Base-by-base conservation (phyloP, 345 rosid genomes). In the Abelmoschus esculentus region DNA sequence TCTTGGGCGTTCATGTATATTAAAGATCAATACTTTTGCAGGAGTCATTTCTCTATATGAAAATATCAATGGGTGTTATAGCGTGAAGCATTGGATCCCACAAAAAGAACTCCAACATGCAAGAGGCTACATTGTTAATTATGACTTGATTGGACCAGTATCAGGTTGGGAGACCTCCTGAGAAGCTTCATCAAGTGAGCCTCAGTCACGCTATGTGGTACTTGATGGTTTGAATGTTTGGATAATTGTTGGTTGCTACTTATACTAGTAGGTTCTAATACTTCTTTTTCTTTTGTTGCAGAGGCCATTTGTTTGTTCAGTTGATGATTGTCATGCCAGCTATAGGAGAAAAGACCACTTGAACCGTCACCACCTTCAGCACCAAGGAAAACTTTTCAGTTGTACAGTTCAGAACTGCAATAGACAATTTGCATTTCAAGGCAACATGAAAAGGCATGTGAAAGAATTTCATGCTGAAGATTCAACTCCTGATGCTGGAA, bases 31-130 rank as follows among this genome's bases (percentile, higher is more conserved):
- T 70, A 46, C 31, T 74, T 53, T 87, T 87, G 88, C 92, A 87
- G 90, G 87, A 76, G 7, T 69, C 10, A 11, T 67, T 65, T 9
- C 5, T 53, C 76, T 74, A 67, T 75, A 28, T 26, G 7, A 63
- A 66, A 52, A 60, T 72, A 62, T 14, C 40, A 7, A 29, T 32
- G 46, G 76, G 22, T 80, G 65, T 68, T 28, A 65, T 70, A 67
- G 96, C 76, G 97, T 93, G 96, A 90, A 85, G 96, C 98, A 93
- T 91, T 93, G 98, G 98, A 93, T 91, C 97, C 98, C 97, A 75
- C 71, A 58, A 55, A 74, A 80, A 76, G 96, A 93, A 89, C 97
- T 93, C 98, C 98, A 91, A 93, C 89, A 93, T 93, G 98, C 88
- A 3, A 76, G 93, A 88, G 98, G 93, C 89, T 89, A 80, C 73